A percentile compares a stretch with the other conserved stretches of the same genome.
Evolutionary conservation across 1,139 yeast genomes (phyloP).

Genomic region (Zygoascus sp.): DNA sequence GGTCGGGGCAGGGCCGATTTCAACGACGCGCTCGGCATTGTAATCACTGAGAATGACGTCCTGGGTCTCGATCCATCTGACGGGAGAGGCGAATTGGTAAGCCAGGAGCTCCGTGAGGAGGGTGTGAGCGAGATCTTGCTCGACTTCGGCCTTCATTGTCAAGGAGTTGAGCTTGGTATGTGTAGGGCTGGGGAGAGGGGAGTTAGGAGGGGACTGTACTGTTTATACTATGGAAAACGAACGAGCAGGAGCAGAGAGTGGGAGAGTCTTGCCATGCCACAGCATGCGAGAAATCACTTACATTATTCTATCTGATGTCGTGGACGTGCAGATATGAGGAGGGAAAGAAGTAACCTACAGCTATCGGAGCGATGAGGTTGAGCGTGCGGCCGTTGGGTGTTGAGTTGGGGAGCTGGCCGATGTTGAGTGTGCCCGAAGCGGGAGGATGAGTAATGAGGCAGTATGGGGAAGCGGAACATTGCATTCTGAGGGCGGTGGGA

Average conservation of each 20-base stretch:
- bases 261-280: too few species aligned
- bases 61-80: slow-evolving; percentile 99
- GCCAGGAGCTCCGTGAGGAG: slow-evolving; percentile 93
- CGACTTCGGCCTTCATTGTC: slow-evolving; percentile 92
- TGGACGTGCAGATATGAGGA: too few species aligned
- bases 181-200: not conserved
- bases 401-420: not conserved
- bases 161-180: not conserved
- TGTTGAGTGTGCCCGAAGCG: not conserved
- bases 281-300: too few species aligned
- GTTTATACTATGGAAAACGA: too few species aligned
- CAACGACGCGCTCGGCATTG: slow-evolving; percentile 96
- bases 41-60: slow-evolving; percentile 92
- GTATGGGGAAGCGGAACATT: too few species aligned
- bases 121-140: slow-evolving; percentile 95
- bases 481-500: not conserved
- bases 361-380: too few species aligned
- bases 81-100: slow-evolving; percentile 98
- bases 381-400: too few species aligned
- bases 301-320: too few species aligned
- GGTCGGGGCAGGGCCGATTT: slow-evolving; percentile 98
- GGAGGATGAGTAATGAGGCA: not conserved
- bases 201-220: too few species aligned
- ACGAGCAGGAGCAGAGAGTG: too few species aligned
- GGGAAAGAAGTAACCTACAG: too few species aligned